These are phyloP conservation scores for Curvularia sp. DNA, from an alignment of 2,329 filamentous ascomycete species.

Conservation along the genomic window DNA sequence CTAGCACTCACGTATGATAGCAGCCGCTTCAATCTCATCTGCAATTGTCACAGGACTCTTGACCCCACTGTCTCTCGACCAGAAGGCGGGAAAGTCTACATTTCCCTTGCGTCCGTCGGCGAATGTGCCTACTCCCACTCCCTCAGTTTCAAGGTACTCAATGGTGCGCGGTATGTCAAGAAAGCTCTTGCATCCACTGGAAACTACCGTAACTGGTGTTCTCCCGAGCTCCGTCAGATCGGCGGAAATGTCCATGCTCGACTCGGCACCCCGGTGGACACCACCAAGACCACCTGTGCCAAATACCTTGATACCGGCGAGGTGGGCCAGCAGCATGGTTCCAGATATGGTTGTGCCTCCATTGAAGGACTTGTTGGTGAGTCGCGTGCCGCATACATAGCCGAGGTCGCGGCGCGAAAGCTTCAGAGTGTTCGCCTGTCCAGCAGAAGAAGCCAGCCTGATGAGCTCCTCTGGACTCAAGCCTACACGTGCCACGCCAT, in stretches of 20 bases:
- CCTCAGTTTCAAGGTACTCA: slow-evolving; percentile 77
- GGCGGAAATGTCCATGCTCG: slow-evolving; percentile 90
- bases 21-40: slow-evolving; percentile 81
- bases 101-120: slow-evolving; percentile 75
- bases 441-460: slow-evolving; percentile 70
- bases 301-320: slow-evolving; percentile 90
- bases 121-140: slow-evolving; percentile 87
- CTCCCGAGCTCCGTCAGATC: slow-evolving; percentile 93
- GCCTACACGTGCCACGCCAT: slow-evolving; percentile 83
- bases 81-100: slow-evolving; percentile 92
- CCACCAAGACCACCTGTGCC: slow-evolving; percentile 94
- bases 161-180: slow-evolving; percentile 89
- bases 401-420: slow-evolving; percentile 87
- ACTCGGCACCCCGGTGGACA: slow-evolving; percentile 87
- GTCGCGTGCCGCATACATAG: slow-evolving; percentile 76
- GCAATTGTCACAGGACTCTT: slow-evolving; percentile 78
- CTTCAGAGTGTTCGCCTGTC: slow-evolving; percentile 74
- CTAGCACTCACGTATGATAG: slow-evolving; percentile 72
- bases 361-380: slow-evolving; percentile 72
- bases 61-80: slow-evolving; percentile 83
- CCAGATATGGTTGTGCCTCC: slow-evolving; percentile 93
- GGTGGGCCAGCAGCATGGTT: slow-evolving; percentile 86
- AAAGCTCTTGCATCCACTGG: slow-evolving; percentile 94
- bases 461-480: slow-evolving; percentile 74
- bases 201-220: slow-evolving; percentile 86